phyloP scores from a whole-genome alignment of 805 yeast genomes.

The Starmerella apis region DNA sequence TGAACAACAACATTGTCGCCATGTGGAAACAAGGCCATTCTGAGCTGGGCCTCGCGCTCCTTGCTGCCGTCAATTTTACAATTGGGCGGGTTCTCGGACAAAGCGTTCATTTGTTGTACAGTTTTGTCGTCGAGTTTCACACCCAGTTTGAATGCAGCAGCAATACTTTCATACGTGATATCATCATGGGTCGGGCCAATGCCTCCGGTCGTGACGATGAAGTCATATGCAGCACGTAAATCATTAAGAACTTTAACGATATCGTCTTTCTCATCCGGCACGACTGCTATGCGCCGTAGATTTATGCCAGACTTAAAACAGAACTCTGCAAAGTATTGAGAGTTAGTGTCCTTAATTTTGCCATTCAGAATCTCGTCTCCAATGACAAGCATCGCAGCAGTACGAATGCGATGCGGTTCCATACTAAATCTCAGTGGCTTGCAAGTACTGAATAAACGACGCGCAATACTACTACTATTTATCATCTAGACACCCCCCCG shows the following conservation, averaged over 20 bases:
- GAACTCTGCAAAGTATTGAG: conserved; percentile 55
- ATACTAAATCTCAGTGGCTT: not conserved
- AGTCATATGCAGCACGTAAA: conserved; percentile 47
- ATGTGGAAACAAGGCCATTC: conserved; percentile 72
- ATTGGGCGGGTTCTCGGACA: conserved; percentile 25
- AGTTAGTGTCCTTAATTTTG: conserved; percentile 70
- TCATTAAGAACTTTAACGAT: conserved; percentile 44
- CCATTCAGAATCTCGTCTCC: conserved; percentile 88
- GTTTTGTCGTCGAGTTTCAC: conserved; percentile 47
- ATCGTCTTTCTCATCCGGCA: conserved; percentile 66
- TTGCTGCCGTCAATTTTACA: conserved; percentile 25
- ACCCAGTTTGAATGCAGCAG: conserved; percentile 48
- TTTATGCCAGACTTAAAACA: conserved; percentile 63
- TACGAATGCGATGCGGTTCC: conserved; percentile 7
- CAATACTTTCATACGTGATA: conserved; percentile 68
- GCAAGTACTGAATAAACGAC: not conserved
- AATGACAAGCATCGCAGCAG: conserved; percentile 41
- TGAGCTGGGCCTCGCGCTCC: conserved; percentile 50
- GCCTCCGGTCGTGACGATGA: conserved; percentile 60
- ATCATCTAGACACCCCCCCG: too few relatives aligned
- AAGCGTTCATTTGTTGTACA: conserved; percentile 47
- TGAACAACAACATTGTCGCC: conserved; percentile 31
- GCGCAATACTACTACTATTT: not conserved
- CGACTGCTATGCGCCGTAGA: conserved; percentile 53
- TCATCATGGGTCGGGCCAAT: conserved; percentile 91